Evolutionary conservation across 108 stramenopile species (phyloP).

Genomic region (Conticribra guillardii): DNA sequence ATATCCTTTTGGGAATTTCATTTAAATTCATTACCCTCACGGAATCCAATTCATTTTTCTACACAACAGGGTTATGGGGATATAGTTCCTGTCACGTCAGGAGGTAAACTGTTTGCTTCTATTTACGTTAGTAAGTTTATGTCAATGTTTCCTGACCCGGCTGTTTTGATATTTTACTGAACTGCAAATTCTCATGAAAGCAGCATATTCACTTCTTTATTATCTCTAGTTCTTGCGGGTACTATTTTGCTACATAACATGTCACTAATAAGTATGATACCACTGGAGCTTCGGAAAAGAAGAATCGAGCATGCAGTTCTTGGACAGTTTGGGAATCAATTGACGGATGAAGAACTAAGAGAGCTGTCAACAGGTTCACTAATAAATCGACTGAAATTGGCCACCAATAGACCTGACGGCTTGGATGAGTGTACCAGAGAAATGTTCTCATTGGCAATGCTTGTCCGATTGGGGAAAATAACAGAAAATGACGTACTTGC

Average conservation of each 20-base stretch:
- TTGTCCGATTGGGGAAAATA: slow-evolving; percentile 87
- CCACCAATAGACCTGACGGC: slow-evolving; percentile 66
- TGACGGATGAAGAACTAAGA: slow-evolving; percentile 81
- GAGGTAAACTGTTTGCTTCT: slow-evolving; percentile 60
- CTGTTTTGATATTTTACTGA: too few relatives aligned
- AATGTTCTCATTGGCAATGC: slow-evolving; percentile 92
- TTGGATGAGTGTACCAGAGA: slow-evolving; percentile 89
- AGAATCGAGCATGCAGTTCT: slow-evolving; percentile 85
- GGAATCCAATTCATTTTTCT: too few relatives aligned
- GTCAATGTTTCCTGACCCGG: too few relatives aligned
- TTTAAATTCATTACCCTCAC: slow-evolving; percentile 7
- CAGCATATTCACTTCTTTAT: too few relatives aligned
- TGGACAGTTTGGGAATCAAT: slow-evolving; percentile 74
- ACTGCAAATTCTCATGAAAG: too few relatives aligned
- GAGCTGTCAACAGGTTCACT: slow-evolving; percentile 89
- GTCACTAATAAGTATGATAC: slow-evolving; percentile 91
- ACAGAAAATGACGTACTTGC: slow-evolving; percentile 80
- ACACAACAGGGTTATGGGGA: slow-evolving; percentile 90
- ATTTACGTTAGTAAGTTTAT: slow-evolving; percentile 52
- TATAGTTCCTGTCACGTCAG: slow-evolving; percentile 84
- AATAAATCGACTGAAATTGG: slow-evolving; percentile 74
- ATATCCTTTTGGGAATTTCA: not conserved
- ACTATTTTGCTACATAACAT: slow-evolving; percentile 87
- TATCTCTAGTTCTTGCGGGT: slow-evolving; percentile 75
- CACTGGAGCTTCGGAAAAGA: slow-evolving; percentile 81